Conservation (phyloP, 352 stramenopile species). For the Globisporangium orthogonon region DNA sequence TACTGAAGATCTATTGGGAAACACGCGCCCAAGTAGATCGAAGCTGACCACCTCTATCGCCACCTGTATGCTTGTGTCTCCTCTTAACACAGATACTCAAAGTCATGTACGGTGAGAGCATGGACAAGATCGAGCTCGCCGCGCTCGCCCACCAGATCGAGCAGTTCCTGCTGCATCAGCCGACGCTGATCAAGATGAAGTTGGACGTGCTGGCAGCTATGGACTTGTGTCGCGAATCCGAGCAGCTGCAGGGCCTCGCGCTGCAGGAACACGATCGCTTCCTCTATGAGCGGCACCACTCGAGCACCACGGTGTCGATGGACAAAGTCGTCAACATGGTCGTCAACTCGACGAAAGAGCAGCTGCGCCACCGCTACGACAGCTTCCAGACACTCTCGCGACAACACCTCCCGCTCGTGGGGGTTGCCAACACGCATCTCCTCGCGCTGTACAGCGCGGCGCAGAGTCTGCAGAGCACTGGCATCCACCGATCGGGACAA, state of each 20-base stretch:
- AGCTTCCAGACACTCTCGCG: constrained; percentile 12
- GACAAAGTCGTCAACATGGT: constrained; percentile 12
- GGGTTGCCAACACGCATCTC: constrained; percentile 21
- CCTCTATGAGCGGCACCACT: neutral
- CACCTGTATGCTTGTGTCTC: neutral
- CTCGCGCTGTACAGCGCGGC: constrained; percentile 26
- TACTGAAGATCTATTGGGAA: neutral
- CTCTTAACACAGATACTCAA: constrained; percentile 16
- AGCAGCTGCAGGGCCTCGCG: constrained; percentile 9
- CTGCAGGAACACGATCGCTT: neutral
- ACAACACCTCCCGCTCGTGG: constrained; percentile 15
- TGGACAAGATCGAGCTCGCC: constrained; percentile 8
- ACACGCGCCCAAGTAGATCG: neutral
- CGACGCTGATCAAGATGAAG: constrained; percentile 25
- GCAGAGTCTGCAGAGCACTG: constrained; percentile 10
- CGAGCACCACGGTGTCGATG: neutral
- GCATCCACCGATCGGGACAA: neutral
- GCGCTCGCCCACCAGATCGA: constrained; percentile 15
- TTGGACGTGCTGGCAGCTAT: constrained; percentile 18
- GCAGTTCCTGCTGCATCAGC: constrained; percentile 26
- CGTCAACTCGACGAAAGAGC: constrained; percentile 15
- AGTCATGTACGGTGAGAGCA: constrained; percentile 20
- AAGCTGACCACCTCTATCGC: neutral
- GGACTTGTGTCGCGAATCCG: constrained; percentile 8
- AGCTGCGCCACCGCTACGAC: constrained; percentile 11